Base-by-base conservation (phyloP, 805 yeast species). In the Saturnispora diversa region DNA sequence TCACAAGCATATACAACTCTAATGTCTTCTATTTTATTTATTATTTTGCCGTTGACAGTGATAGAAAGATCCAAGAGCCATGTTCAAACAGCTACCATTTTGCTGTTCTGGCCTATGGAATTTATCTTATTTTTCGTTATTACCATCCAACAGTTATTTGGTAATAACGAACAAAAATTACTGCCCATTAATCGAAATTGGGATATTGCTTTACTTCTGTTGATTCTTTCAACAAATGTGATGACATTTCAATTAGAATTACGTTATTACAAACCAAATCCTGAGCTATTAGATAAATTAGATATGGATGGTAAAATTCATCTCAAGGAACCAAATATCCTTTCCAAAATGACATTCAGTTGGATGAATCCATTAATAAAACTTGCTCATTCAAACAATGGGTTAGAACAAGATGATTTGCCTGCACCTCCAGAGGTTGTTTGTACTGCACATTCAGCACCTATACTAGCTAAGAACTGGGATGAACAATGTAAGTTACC, bases 321-420 rank as follows among this genome's bases (percentile, higher is more conserved):
- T 29, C 25, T 48, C 2, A 33, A 50, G 4, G 43, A 45, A 2
- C 56, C 86, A 10, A 79, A 88, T 55, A 64, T 87, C 12, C 75
- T 90, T 47, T 80, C 94, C 2, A 67, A 74, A 39, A 65, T 90
- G 38, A 80, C 94, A 0, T 90, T 92, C 58, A 64, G 78, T 21
- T 92, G 98, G 97, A 85, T 92, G 94, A 77, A 86, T 16, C 77
- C 73, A 1, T 64, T 92, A 52, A 85, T 92, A 80, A 73, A 65
- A 49, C 74, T 74, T 39, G 97, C 97, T 1, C 63, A 63, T 35
- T 47, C 49, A 13, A 65, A 63, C 24, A 49, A 55, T 19, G 51
- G 56, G 3, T 40, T 62, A 25, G 59, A 56, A 25, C 64, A 66
- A 25, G 58, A 62, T 6, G 66, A 68, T 35, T 51, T 71, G 42